Evolutionary conservation across 192 early-diverging fungal species (phyloP), one percentile per base, ranked within the genome.

Genomic region (Coemansia sp.): DNA sequence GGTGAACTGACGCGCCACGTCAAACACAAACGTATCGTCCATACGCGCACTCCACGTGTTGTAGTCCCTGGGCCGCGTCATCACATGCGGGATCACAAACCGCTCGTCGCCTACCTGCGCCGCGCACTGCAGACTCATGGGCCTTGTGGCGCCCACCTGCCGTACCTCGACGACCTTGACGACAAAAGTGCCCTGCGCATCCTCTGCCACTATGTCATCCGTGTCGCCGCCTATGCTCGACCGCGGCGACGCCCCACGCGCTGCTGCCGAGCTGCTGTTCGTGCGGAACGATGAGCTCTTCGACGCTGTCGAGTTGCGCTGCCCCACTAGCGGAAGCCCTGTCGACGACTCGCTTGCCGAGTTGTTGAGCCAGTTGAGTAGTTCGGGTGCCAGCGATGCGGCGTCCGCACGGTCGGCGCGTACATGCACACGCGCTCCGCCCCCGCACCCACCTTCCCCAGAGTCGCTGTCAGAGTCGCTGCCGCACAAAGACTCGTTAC

Each of bases 21-120:
- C 80, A 51, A 82, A 82, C 45, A 77, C 80, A 67, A 82, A 83
- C 6, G 80, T 83, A 66, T 83, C 80, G 60, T 83, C 72, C 64
- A 77, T 70, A 61, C 65, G 70, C 46, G 70, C 65, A 19, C 75
- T 59, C 80, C 80, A 83, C 29, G 68, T 58, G 42, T 74, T 62
- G 64, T 70, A 70, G 66, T 65, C 60, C 59, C 61, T 77, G 49
- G 65, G 75, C 54, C 62, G 54, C 9, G 67, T 67, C 45, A 47
- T 38, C n/a, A 77, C 80, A 1, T 75, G 80, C 61, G 75, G 71
- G 22, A 77, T 83, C 29, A 74, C 80, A 60, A 77, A 70, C 43
- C 68, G 67, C 64, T 82, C 79, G 11, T 82, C 79, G 56, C 61
- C 75, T 6, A 83, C 61, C 61, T 77, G 70, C 24, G 80, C 80